A percentile compares a stretch with the other conserved stretches of the same genome.
Conservation (phyloP, 306 rosid species). For the Vigna mungo region DNA sequence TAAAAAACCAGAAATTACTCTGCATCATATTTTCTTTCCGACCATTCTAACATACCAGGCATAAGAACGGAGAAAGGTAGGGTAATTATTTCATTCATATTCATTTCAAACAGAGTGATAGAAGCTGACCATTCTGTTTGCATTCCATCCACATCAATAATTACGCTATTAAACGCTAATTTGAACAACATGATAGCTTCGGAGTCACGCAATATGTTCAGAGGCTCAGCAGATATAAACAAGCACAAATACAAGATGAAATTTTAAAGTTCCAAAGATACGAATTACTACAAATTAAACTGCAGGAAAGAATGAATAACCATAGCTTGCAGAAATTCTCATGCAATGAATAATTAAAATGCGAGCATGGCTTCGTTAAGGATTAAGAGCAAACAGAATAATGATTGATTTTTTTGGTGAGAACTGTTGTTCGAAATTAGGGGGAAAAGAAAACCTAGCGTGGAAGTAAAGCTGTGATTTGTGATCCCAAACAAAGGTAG, state of each 20-base stretch:
- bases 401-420: background rate
- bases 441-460: conserved; percentile 59
- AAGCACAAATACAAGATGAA: background rate
- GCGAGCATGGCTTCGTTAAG: background rate
- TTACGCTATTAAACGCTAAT: background rate
- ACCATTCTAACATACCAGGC: conserved; percentile 9
- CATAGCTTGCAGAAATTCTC: background rate
- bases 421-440: background rate
- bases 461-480: conserved; percentile 77
- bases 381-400: conserved; percentile 22
- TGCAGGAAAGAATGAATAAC: background rate
- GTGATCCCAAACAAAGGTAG: conserved; percentile 80
- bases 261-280: background rate
- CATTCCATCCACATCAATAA: background rate
- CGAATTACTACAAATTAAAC: background rate
- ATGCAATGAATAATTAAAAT: background rate
- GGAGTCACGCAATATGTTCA: background rate
- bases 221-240: background rate
- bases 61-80: background rate
- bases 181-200: background rate
- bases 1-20: background rate
- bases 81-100: conserved; percentile 8
- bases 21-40: background rate
- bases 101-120: background rate
- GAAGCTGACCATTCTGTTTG: background rate